Evolutionary conservation across 306 rosid genomes (phyloP), one percentile per base, ranked within the genome.

Genomic region (Lablab purpureus): DNA sequence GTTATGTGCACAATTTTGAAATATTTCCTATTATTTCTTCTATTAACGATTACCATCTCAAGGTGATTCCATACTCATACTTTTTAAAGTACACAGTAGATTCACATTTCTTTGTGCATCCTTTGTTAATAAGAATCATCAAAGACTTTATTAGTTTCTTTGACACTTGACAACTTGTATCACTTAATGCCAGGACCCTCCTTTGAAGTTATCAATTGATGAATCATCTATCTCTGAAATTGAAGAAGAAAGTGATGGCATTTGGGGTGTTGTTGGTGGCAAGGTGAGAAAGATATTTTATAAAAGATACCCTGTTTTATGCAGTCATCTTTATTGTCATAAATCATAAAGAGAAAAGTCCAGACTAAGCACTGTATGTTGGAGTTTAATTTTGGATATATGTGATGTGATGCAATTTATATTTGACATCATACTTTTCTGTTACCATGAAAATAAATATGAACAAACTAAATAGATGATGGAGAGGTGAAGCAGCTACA

Each of bases 221-320:
- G 91, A 87, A 80, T 87, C 90, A 56, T 91, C 95, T 43, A 74
- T 89, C 70, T 84, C 88, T 79, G 99, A 91, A 81, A 89, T 92
- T 80, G 98, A 91, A 85, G 97, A 85, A 79, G 91, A 86, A 69
- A 77, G 78, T 67, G 97, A 88, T 72, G 99, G 97, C 55, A 64
- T 90, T 83, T 95, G 99, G 98, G 85, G 92, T 83, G 88, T 95
- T 77, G 92, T 95, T 80, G 99, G 97, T 73, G 97, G 99, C 80
- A 92, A 94, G 97, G 99, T 94, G 65, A 74, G 92, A 67, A 69
- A 84, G 49, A 76, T 64, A 11, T 76, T 88, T 75, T 47, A 22
- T 27, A 19, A 11, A 56, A 2, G 69, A 60, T 74, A 67, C 70
- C 80, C 17, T 82, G 62, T 59, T 67, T 37, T 58, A 4, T 52